Evolutionary conservation across 768 basidiomycete genomes (phyloP).

Genomic region (Panus rudis): DNA sequence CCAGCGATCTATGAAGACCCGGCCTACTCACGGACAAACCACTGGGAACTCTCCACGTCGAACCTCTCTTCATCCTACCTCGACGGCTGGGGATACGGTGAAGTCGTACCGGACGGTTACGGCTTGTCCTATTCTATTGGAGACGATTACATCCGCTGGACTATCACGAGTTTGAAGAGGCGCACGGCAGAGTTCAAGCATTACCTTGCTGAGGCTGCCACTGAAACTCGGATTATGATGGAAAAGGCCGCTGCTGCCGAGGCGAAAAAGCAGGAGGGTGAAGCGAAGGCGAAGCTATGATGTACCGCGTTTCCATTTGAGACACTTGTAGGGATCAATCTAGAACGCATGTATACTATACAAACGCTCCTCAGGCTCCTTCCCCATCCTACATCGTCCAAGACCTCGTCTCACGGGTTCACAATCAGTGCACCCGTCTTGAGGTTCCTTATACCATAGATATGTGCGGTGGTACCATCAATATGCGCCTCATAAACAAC

Average conservation of each 20-base stretch:
- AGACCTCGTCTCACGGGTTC: no score
- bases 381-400: no score
- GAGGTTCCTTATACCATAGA: no score
- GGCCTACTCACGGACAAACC: conserved; percentile 59
- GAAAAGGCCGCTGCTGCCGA: conserved; percentile 50
- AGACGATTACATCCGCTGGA: conserved; percentile 81
- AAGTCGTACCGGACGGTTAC: conserved; percentile 91
- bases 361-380: no score
- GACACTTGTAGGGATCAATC: no score
- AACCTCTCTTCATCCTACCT: conserved; percentile 77
- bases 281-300: conserved; percentile 28
- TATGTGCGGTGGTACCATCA: no score
- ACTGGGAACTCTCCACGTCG: conserved; percentile 93
- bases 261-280: conserved; percentile 19
- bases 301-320: no score
- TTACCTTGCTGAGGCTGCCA: conserved; percentile 75
- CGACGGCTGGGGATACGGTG: conserved; percentile 97
- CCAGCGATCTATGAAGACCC: conserved; percentile 73
- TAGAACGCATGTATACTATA: no score
- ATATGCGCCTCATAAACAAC: no score
- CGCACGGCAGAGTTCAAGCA: conserved; percentile 51
- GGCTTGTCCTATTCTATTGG: conserved; percentile 89
- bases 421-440: no score
- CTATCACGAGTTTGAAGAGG: conserved; percentile 69
- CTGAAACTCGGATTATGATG: conserved; percentile 70